These are phyloP conservation scores for Cenchrus americanus DNA, from an alignment of 176 grass and related monocot genomes.

Conservation along the genomic window DNA sequence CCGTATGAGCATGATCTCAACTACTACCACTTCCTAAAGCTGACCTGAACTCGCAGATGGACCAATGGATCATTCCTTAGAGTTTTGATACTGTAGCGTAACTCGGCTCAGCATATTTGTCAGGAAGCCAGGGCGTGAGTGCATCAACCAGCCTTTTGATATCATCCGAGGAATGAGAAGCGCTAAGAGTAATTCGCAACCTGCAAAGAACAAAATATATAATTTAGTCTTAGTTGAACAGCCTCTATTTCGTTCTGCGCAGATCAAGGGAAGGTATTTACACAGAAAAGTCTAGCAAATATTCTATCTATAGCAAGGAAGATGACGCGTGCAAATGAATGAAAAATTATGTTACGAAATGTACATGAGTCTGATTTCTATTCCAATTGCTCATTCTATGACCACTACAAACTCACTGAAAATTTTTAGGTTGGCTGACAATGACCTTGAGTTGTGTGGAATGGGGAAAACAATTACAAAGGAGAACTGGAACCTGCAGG, in stretches of 20 bases:
- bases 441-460: neutral
- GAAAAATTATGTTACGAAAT: neutral
- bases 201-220: constrained; percentile 44
- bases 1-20: neutral
- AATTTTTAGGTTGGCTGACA: neutral
- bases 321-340: neutral
- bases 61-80: constrained; percentile 25
- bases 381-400: constrained; percentile 1
- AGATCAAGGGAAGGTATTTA: neutral
- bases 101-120: constrained; percentile 31
- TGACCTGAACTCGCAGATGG: neutral
- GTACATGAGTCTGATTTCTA: neutral
- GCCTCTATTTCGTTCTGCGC: neutral
- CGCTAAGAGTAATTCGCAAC: constrained; percentile 79
- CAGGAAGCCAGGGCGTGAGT: constrained; percentile 60
- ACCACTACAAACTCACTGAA: neutral
- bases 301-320: neutral
- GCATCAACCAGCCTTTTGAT: constrained; percentile 67
- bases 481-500: constrained; percentile 60
- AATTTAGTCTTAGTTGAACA: constrained; percentile 11
- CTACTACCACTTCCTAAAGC: neutral
- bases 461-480: neutral
- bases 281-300: constrained; percentile 1
- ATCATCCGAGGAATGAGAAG: constrained; percentile 78
- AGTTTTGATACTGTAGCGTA: constrained; percentile 43